Conservation (phyloP, 108 stramenopile genomes). For the Skeletonema grethae region DNA sequence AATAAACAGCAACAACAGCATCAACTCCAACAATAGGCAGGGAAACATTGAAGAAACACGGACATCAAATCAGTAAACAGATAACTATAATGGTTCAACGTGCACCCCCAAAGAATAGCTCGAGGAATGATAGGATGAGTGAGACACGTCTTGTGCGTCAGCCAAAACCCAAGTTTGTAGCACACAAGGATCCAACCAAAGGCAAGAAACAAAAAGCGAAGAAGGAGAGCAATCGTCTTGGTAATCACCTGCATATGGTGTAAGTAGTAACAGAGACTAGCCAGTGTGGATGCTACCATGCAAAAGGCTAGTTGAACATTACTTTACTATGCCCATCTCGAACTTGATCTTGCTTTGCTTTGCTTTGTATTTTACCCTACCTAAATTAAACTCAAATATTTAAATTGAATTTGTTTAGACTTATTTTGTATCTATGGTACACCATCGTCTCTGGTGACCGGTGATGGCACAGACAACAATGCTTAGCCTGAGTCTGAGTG, state of each 20-base stretch:
- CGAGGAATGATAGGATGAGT: neutral
- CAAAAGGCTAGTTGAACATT: neutral
- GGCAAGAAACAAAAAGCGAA: slow-evolving; percentile 8
- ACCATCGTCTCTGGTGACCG: too few relatives aligned
- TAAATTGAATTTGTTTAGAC: too few relatives aligned
- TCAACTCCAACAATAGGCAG: neutral
- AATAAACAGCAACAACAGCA: too few relatives aligned
- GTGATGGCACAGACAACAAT: too few relatives aligned
- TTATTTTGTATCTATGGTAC: too few relatives aligned
- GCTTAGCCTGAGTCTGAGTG: too few relatives aligned
- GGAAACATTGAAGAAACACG: neutral
- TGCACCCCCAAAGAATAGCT: slow-evolving; percentile 2
- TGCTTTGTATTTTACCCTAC: neutral
- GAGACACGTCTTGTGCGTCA: neutral
- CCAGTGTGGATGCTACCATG: neutral
- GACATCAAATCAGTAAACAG: neutral
- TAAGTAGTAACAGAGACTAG: neutral
- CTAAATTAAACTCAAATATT: too few relatives aligned
- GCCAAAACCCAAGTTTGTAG: slow-evolving; percentile 7
- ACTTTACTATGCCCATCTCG: neutral
- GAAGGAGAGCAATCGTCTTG: neutral
- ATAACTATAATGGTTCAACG: neutral
- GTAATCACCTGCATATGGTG: slow-evolving; percentile 8
- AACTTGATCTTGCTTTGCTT: neutral
- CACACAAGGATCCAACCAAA: slow-evolving; percentile 5